A percentile compares a stretch with the other conserved stretches of the same genome.
Conservation (phyloP, 2,329 filamentous ascomycete species). For the Cytospora leucostoma region DNA sequence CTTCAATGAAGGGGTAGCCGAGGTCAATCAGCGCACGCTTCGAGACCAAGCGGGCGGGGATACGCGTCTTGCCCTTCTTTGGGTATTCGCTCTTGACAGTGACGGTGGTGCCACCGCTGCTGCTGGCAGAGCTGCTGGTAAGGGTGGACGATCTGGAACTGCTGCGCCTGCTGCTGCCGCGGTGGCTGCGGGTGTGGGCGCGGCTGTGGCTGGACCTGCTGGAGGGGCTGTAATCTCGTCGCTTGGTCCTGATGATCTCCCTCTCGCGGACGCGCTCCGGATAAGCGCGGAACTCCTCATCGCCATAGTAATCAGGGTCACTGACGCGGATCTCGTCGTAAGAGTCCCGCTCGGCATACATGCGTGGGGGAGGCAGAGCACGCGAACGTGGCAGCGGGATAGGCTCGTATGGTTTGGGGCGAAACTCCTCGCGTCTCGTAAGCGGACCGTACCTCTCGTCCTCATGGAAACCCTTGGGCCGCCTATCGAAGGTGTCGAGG, state of each 20-base stretch:
- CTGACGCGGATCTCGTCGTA: slow-evolving; percentile 68
- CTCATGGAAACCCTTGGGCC: slow-evolving; percentile 57
- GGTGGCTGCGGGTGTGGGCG: slow-evolving; percentile 36
- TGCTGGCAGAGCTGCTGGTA: slow-evolving; percentile 49
- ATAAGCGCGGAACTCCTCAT: slow-evolving; percentile 69
- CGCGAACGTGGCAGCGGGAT: slow-evolving; percentile 69
- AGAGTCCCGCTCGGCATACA: slow-evolving; percentile 57
- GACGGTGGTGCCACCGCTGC: slow-evolving; percentile 47
- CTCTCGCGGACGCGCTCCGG: slow-evolving; percentile 63
- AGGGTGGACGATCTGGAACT: slow-evolving; percentile 48
- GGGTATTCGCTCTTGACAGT: slow-evolving; percentile 65
- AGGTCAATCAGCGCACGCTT: slow-evolving; percentile 80
- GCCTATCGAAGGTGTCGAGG: slow-evolving; percentile 85
- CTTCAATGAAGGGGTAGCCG: slow-evolving; percentile 83
- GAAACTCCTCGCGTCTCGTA: slow-evolving; percentile 49
- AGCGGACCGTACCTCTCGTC: slow-evolving; percentile 63
- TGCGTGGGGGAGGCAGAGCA: slow-evolving; percentile 60
- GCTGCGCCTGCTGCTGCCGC: slow-evolving; percentile 38
- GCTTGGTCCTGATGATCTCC: slow-evolving; percentile 55
- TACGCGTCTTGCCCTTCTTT: slow-evolving; percentile 85
- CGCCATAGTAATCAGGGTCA: slow-evolving; percentile 68
- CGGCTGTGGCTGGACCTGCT: slow-evolving; percentile 43
- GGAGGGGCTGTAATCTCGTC: slow-evolving; percentile 45
- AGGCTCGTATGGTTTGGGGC: slow-evolving; percentile 55
- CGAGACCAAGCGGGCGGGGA: slow-evolving; percentile 78